Evolutionary conservation across 1,284 basidiomycete genomes (phyloP).

Genomic region (Mycena citricolor): DNA sequence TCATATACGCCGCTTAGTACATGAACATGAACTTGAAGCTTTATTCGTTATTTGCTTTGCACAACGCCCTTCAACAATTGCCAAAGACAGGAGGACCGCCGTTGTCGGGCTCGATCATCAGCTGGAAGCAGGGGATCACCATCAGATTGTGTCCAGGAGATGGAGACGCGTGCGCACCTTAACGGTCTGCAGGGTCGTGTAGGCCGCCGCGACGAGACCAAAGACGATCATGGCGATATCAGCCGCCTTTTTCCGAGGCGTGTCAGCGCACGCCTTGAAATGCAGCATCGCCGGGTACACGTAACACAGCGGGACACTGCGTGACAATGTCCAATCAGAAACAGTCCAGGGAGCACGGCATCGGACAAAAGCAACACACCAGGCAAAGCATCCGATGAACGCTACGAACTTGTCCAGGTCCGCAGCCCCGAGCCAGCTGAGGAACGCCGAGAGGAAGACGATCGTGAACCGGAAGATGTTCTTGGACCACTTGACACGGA

Average conservation of each 20-base stretch:
- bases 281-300: slow-evolving; percentile 95
- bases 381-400: slow-evolving; percentile 92
- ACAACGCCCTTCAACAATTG: too few species aligned
- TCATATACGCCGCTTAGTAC: too few species aligned
- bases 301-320: slow-evolving; percentile 91
- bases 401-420: slow-evolving; percentile 98
- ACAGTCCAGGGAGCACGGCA: too few species aligned
- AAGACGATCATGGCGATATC: slow-evolving; percentile 85
- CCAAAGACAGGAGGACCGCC: slow-evolving; percentile 37
- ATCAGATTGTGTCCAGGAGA: neutral
- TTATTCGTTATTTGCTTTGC: too few species aligned
- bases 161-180: slow-evolving; percentile 42
- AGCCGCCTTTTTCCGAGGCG: slow-evolving; percentile 63
- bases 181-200: slow-evolving; percentile 83
- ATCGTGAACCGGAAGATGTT: slow-evolving; percentile 83
- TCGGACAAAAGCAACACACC: slow-evolving; percentile 58
- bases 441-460: slow-evolving; percentile 72
- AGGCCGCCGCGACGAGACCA: slow-evolving; percentile 79
- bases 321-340: slow-evolving; percentile 4
- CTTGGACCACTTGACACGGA: slow-evolving; percentile 86
- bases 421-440: slow-evolving; percentile 84
- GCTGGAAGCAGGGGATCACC: slow-evolving; percentile 27
- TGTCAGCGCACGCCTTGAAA: slow-evolving; percentile 83
- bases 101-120: slow-evolving; percentile 41
- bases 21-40: too few species aligned